phyloP scores from a whole-genome alignment of 2,329 filamentous ascomycete species.

The Teratosphaeria viscida region DNA sequence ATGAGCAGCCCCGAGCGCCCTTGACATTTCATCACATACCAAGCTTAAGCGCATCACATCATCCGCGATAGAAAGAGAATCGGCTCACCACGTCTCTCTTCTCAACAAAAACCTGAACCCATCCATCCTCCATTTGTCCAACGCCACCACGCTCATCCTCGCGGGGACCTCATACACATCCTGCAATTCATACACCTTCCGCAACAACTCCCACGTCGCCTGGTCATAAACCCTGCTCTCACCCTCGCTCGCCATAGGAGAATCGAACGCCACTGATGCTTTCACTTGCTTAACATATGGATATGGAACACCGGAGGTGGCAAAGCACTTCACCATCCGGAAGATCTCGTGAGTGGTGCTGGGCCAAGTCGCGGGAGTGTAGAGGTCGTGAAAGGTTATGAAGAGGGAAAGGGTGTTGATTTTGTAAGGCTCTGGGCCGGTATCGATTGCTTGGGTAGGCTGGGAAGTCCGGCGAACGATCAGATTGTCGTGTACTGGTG shows the following conservation, averaged over 20 bases:
- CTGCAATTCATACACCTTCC: not conserved
- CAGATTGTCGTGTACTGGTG: not conserved
- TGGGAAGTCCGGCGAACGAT: not conserved
- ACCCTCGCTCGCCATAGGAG: not conserved
- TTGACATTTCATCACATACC: too few relatives aligned
- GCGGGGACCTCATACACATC: not conserved
- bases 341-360: conserved; percentile 10
- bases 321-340: conserved; percentile 10
- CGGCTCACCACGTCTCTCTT: not conserved
- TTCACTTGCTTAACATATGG: not conserved
- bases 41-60: too few relatives aligned
- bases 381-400: conserved; percentile 14
- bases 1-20: too few relatives aligned
- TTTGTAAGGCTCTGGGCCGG: conserved; percentile 5
- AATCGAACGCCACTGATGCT: not conserved
- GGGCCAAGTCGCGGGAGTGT: conserved; percentile 14
- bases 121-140: not conserved
- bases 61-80: not conserved
- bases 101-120: not conserved
- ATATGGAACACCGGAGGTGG: not conserved
- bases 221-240: not conserved
- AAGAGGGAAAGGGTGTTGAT: conserved; percentile 11
- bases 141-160: not conserved
- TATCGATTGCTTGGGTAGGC: not conserved
- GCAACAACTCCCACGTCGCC: not conserved